Evolutionary conservation across 768 basidiomycete genomes (phyloP).

Genomic region (Postia placenta): DNA sequence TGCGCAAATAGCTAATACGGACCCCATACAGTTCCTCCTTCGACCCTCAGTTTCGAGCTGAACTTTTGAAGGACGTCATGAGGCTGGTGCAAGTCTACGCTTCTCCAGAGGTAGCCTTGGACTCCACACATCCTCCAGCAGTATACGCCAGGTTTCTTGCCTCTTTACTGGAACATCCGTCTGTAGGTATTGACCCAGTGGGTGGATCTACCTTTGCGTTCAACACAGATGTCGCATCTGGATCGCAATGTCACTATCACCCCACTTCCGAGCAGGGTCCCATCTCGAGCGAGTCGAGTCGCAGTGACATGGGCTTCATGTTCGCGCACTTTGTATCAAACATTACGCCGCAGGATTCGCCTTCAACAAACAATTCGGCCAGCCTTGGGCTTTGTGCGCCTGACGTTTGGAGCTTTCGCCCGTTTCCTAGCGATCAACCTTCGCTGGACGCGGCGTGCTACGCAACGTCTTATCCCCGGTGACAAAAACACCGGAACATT

Average conservation of each 20-base stretch:
- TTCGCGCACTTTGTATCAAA: neutral
- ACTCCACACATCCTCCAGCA: neutral
- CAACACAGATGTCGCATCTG: neutral
- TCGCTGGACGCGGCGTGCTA: too few species aligned
- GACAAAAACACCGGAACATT: too few species aligned
- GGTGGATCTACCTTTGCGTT: neutral
- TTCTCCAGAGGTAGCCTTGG: neutral
- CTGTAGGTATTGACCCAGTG: neutral
- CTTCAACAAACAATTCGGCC: too few species aligned
- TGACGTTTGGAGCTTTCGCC: too few species aligned
- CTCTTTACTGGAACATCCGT: neutral
- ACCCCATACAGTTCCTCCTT: neutral
- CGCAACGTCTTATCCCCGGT: too few species aligned
- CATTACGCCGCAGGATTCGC: neutral
- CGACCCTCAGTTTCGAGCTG: neutral
- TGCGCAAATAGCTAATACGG: neutral
- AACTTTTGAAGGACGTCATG: neutral
- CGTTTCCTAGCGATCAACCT: too few species aligned
- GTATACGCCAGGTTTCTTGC: neutral
- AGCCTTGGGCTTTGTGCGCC: too few species aligned
- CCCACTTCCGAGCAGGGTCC: neutral
- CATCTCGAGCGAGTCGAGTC: neutral
- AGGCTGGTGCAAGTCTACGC: neutral
- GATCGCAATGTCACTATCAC: neutral
- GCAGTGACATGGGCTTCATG: neutral